A percentile compares a stretch with the other conserved stretches of the same genome.
Evolutionary conservation across 1,139 yeast genomes (phyloP).

Genomic region (Pichia sp.): DNA sequence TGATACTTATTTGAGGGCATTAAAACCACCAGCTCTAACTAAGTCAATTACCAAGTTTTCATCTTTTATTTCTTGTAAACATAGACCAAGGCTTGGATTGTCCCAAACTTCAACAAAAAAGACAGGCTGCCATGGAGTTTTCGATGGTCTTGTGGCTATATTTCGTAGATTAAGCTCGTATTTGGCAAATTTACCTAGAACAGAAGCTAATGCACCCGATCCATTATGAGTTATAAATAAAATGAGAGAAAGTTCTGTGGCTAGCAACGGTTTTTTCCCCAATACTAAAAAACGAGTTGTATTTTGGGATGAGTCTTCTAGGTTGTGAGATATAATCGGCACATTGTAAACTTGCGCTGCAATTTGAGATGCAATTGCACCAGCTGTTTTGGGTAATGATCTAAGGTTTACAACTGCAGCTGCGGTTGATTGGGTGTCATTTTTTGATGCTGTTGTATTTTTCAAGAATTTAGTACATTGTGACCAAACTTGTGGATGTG

Average conservation of each 20-base stretch:
- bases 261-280: constrained; percentile 27
- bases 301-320: constrained; percentile 69
- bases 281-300: constrained; percentile 80
- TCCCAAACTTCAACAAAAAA: constrained; percentile 66
- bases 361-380: constrained; percentile 55
- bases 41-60: not conserved
- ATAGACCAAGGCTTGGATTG: constrained; percentile 12
- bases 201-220: constrained; percentile 22
- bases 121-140: constrained; percentile 73
- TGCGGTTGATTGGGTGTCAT: constrained; percentile 76
- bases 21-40: not conserved
- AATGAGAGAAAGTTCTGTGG: not conserved
- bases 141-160: constrained; percentile 68
- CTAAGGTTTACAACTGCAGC: constrained; percentile 52
- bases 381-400: constrained; percentile 14
- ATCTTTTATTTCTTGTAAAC: constrained; percentile 12
- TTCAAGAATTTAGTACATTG: constrained; percentile 57
- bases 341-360: constrained; percentile 61
- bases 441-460: constrained; percentile 24
- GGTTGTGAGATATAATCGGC: constrained; percentile 46
- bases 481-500: constrained; percentile 99
- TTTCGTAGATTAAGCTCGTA: constrained; percentile 61
- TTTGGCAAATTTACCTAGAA: constrained; percentile 51
- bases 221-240: not conserved
- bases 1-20: not conserved